Base-by-base conservation (phyloP, 2,329 filamentous ascomycete species). In the Penicillium sp. region DNA sequence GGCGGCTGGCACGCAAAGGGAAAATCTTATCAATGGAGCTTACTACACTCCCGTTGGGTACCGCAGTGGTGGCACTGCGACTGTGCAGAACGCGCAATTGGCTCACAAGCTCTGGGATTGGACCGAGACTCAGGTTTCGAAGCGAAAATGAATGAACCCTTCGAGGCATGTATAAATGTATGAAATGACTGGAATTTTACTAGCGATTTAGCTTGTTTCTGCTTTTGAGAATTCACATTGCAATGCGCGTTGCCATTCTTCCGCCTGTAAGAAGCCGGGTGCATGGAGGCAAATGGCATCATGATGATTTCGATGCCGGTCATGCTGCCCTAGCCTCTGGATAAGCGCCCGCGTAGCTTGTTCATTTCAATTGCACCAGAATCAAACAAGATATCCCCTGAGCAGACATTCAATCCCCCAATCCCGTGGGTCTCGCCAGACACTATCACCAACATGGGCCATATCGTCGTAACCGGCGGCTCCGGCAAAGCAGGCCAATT, bases 401-500 rank as follows among this genome's bases (percentile, higher is more conserved):
- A 40, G 10, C 21, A 23, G 19, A 16, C 16, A 25, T 19, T 3
- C 29, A 21, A 40, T 1, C 16, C 15, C 10, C 23, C 4, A 13
- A 49, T 21, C 21, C n/a, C 10, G 33, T 25, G n/a, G 21, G 15
- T 23, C 47, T 15, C 9, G 2, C 19, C 16, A 27, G 16, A 51
- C 27, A 44, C 27, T 23, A 76, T 43, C 76, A 84, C 15, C 62
- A 78, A 58, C 81, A 80, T 65, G 77, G 79, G 56, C 49, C 74
- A 76, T 49, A 76, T 81, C 62, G 77, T 84, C 46, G 79, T 84
- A 61, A 84, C 82, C 0, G 82, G 82, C 29, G 82, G 82, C 59
- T 80, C 77, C 60, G 82, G 82, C 56, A 81, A 83, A 70, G 81
- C 81, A 34, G 82, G 82, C 16, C 75, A 81, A 51, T 78, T 82